Base-by-base conservation (phyloP, 176 grass and related monocot genomes). In the Oryza coarctata region DNA sequence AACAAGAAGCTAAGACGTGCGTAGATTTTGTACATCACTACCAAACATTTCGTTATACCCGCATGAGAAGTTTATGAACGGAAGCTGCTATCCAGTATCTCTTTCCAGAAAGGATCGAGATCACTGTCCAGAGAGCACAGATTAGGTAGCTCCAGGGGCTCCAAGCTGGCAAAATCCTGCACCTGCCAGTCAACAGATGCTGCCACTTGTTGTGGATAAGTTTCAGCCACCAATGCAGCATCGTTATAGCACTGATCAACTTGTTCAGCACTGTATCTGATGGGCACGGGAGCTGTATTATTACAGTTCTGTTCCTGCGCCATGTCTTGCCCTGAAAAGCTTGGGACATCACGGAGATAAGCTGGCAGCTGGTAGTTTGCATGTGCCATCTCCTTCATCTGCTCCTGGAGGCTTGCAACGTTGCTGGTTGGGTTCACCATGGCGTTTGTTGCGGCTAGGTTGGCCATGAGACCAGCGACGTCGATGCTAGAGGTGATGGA, bases 61-160 rank as follows among this genome's bases (percentile, higher is more conserved):
- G 27, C 38, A 27, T 13, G 44, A 13, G 1, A 29, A 9, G 7
- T 11, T 75, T 70, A 82, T 29, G 71, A 61, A n/a, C 25, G 82
- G 55, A 85, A 78, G 78, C 28, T 77, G 57, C 45, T 64, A 18
- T 85, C 71, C 4, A 85, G 27, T 27, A 86, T 38, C 15, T 82
- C 78, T n/a, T 82, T 67, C 88, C 88, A 89, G 88, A 82, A 73
- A 36, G 5, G 36, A 31, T 89, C 87, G 45, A 3, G 36, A 31
- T 89, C 87, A 9, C 82, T 34, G 58, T 89, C 87, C 15, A 77
- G 7, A 18, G 87, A 76, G 63, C 47, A 68, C 17, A 84, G 27
- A 36, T 23, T 41, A 33, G 82, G 82, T 73, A 76, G 65, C 63
- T 60, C 55, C 55, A 60, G 55, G 32, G 4, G 71, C 57, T 82